These are phyloP conservation scores for Arthrobotrys conoides DNA, from an alignment of 2,329 filamentous ascomycete genomes.

Conservation along the genomic window DNA sequence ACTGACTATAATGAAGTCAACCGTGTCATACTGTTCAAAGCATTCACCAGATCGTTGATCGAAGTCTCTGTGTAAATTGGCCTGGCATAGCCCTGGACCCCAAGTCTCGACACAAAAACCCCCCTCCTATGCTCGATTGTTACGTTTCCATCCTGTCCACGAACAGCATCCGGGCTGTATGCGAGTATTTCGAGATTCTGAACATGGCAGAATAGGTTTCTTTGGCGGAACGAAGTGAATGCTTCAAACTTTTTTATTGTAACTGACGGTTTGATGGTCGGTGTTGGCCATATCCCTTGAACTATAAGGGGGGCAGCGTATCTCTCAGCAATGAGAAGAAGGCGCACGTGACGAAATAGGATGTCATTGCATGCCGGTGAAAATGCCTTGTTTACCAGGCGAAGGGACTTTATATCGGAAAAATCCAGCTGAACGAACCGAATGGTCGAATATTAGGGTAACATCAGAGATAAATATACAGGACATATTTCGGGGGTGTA, in stretches of 20 bases:
- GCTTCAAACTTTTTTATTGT: conserved; percentile 4
- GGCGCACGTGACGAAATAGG: conserved; percentile 5
- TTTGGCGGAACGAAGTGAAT: not conserved
- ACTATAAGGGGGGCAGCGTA: too few species aligned
- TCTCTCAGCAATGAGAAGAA: conserved; percentile 1
- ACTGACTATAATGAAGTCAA: conserved; percentile 15
- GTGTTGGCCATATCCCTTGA: not conserved
- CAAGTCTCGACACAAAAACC: not conserved
- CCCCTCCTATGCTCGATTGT: not conserved
- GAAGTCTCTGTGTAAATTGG: not conserved
- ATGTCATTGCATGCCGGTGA: not conserved
- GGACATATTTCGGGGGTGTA: not conserved
- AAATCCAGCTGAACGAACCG: not conserved
- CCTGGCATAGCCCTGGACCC: not conserved
- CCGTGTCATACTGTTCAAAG: not conserved
- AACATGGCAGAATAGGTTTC: conserved; percentile 1
- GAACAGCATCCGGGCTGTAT: not conserved
- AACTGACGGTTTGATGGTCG: not conserved
- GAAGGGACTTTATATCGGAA: conserved; percentile 4
- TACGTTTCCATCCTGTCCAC: not conserved
- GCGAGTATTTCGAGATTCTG: conserved; percentile 4
- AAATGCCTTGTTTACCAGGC: not conserved
- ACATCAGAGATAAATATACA: not conserved
- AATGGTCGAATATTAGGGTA: not conserved
- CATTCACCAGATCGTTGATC: not conserved